These are phyloP conservation scores for Picochlorum sp. DNA, from an alignment of 139 green algal genomes.

Conservation along the genomic window DNA sequence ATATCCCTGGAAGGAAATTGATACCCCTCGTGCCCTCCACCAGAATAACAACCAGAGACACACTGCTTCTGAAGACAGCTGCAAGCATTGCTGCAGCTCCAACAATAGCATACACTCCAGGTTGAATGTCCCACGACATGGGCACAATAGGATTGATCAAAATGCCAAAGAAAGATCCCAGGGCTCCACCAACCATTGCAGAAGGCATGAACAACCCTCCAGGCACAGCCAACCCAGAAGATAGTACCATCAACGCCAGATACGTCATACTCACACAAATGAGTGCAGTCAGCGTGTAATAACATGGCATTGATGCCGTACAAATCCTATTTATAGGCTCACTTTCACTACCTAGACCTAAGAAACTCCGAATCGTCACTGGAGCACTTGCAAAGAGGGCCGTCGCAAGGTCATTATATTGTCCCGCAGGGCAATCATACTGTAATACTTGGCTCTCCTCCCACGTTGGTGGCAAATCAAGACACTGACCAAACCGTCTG, in stretches of 20 bases:
- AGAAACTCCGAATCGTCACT: constrained; percentile 64
- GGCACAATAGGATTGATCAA: constrained; percentile 50
- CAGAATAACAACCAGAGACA: constrained; percentile 85
- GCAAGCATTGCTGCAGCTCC: constrained; percentile 69
- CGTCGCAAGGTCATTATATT: constrained; percentile 85
- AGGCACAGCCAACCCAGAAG: constrained; percentile 64
- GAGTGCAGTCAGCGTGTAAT: constrained; percentile 50
- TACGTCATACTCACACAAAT: constrained; percentile 49
- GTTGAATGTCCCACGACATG: constrained; percentile 42
- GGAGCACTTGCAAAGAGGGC: constrained; percentile 59
- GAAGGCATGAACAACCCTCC: constrained; percentile 88
- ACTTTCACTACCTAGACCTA: constrained; percentile 30
- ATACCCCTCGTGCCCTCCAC: constrained; percentile 63
- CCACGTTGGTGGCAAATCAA: constrained; percentile 30
- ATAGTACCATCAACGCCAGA: constrained; percentile 68
- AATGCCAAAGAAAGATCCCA: constrained; percentile 56
- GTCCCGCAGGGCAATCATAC: constrained; percentile 29
- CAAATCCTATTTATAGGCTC: constrained; percentile 27
- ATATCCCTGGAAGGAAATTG: constrained; percentile 77
- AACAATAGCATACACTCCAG: constrained; percentile 73
- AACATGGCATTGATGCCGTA: constrained; percentile 21
- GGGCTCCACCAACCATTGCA: constrained; percentile 64
- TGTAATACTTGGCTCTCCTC: constrained; percentile 16
- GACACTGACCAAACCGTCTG: constrained; percentile 28
- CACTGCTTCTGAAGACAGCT: constrained; percentile 77